Base-by-base conservation (phyloP, 257 asterid genomes). In the Rubia yunnanensis region DNA sequence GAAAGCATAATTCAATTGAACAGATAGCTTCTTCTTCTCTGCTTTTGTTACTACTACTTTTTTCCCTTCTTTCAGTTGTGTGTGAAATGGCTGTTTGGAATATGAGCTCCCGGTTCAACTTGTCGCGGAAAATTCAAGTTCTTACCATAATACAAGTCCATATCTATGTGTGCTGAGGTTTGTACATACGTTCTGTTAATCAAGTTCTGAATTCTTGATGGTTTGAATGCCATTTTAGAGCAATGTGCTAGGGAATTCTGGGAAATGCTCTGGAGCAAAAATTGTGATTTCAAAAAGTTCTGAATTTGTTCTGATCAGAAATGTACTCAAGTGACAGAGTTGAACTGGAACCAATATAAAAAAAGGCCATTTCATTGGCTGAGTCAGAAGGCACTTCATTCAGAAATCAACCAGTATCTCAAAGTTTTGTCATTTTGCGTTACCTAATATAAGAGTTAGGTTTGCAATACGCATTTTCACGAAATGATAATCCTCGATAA, bases 81-180 rank as follows among this genome's bases (percentile, higher is more conserved):
- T 78, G 84, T 81, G 81, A 79, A 84, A 79, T 76, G 81, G 78
- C 73, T 75, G 75, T 62, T 15, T 24, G 54, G 54, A 11, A 49
- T 60, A 60, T 34, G 67, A 48, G 36, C 46, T 60, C 14, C 60
- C 57, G 57, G 57, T 50, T 50, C 10, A 20, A 22, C 27, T 50
- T 50, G 57, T 50, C 27, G 27, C 57, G 57, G 27, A 58, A 14
- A 34, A 34, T 59, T 60, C 5, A 28, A 49, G 58, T 68, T 68
- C 63, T 7, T 10, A 39, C 26, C 18, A 27, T 22, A 46, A 22
- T 60, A 58, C 54, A 69, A 60, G 39, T 31, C n/a, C 60, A 4
- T 14, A 44, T 35, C 55, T 23, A 15, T 53, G 39, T 22, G 34
- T 23, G 22, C 18, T n/a, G 20, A 34, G 50, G 20, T 56, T n/a